Conservation (phyloP, 179 eudicot species). For the Patellifolia procumbens region DNA sequence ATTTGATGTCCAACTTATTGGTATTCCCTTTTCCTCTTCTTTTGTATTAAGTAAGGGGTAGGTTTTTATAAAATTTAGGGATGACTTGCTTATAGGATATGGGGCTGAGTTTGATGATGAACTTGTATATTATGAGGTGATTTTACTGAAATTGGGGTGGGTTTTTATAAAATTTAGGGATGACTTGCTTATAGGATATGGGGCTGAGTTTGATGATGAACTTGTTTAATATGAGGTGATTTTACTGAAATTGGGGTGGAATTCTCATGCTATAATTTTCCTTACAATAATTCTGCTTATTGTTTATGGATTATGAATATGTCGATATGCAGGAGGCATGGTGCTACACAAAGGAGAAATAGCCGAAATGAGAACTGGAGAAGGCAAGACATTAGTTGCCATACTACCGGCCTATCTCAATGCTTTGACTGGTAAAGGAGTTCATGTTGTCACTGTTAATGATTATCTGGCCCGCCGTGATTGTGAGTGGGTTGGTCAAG, state of each 20-base stretch:
- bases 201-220: no score
- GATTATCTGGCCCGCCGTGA: constrained; percentile 96
- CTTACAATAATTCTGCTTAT: background rate
- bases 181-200: no score
- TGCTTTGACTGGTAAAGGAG: constrained; percentile 83
- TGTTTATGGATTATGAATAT: background rate
- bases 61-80: no score
- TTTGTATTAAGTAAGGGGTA: no score
- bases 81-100: no score
- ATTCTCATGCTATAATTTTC: background rate
- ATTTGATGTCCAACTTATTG: constrained; percentile 91
- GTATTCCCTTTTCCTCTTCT: constrained; percentile 29
- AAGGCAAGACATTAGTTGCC: constrained; percentile 97
- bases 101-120: no score
- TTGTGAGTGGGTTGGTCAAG: constrained; percentile 99
- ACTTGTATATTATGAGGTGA: no score
- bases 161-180: no score
- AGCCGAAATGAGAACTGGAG: constrained; percentile 99
- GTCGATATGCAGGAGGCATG: constrained; percentile 67
- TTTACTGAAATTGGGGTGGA: no score
- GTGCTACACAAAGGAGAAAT: constrained; percentile 94
- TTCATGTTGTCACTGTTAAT: constrained; percentile 95
- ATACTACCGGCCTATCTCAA: constrained; percentile 91
- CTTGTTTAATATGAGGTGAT: no score
- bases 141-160: no score